Percentiles rank a stretch among this genome's conserved stretches.
phyloP scores from a whole-genome alignment of 495 filamentous ascomycete species.

The Lasiosphaeriaceae sp. region DNA sequence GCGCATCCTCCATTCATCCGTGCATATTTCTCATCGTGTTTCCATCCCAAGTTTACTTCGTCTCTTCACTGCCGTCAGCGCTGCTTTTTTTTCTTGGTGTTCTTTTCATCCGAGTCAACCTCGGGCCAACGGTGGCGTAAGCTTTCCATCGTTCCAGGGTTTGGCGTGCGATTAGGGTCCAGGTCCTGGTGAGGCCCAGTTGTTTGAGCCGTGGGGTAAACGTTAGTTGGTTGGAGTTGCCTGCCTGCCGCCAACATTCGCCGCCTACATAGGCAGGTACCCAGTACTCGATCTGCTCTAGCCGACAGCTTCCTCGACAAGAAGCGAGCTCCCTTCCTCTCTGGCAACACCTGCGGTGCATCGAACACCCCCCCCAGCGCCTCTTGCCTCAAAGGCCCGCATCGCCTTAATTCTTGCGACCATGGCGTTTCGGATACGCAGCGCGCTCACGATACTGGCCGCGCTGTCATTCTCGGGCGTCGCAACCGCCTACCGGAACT shows the following conservation, averaged over 20 bases:
- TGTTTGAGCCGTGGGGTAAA: constrained; percentile 9
- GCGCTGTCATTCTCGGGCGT: constrained; percentile 41
- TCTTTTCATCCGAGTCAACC: neutral
- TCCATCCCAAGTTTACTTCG: neutral
- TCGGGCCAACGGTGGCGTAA: neutral
- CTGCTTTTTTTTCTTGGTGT: constrained; percentile 9
- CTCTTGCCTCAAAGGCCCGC: constrained; percentile 5
- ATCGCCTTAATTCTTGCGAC: constrained; percentile 19
- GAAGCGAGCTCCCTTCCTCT: constrained; percentile 3
- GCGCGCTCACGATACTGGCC: constrained; percentile 32
- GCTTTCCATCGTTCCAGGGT: neutral
- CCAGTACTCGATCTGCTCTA: too few relatives aligned
- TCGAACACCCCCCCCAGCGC: neutral
- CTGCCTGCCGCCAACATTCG: constrained; percentile 12
- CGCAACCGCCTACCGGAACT: constrained; percentile 40
- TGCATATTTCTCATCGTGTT: too few relatives aligned
- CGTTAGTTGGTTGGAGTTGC: neutral
- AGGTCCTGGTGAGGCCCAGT: neutral
- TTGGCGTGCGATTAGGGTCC: neutral
- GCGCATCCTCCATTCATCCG: too few relatives aligned
- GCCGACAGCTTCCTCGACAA: constrained; percentile 7
- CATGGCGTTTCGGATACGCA: constrained; percentile 35
- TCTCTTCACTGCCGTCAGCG: neutral
- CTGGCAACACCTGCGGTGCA: neutral
- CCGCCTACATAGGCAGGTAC: too few relatives aligned